Conservation (phyloP, 2,329 filamentous ascomycete genomes). For the Cryphonectria parasitica region DNA sequence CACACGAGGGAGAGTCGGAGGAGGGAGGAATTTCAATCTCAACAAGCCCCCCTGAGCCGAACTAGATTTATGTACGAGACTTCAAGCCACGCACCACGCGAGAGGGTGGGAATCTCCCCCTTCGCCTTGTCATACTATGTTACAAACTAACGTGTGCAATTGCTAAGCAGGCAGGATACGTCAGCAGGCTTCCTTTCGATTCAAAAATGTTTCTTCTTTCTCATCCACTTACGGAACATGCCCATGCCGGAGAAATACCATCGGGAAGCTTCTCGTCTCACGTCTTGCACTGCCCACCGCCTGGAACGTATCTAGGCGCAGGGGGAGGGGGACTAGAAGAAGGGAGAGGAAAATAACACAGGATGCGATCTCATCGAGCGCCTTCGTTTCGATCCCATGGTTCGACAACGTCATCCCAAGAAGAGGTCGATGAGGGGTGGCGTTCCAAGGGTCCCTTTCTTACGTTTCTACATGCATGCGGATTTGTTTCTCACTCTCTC, state of each 20-base stretch:
- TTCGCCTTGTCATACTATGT: not conserved
- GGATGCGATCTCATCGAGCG: not conserved
- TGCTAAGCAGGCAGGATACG: not conserved
- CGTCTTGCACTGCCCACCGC: not conserved
- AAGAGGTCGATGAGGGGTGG: not conserved
- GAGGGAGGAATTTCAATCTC: not conserved
- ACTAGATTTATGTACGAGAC: not conserved
- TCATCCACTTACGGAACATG: too few species aligned
- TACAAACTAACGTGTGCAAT: not conserved
- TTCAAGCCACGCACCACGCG: not conserved
- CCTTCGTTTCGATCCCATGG: not conserved
- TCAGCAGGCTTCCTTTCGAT: not conserved
- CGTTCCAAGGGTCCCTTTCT: not conserved
- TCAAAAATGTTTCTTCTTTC: not conserved
- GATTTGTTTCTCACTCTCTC: not conserved
- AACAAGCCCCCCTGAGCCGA: not conserved
- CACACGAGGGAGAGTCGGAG: not conserved
- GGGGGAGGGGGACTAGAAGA: not conserved
- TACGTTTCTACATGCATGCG: not conserved
- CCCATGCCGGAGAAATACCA: too few species aligned
- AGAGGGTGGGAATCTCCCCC: not conserved
- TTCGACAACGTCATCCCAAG: not conserved
- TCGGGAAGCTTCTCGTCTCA: too few species aligned
- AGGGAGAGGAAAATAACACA: not conserved
- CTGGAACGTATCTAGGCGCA: not conserved